phyloP scores from a whole-genome alignment of 2,329 filamentous ascomycete species.

The Penicillium aurantiogriseum region DNA sequence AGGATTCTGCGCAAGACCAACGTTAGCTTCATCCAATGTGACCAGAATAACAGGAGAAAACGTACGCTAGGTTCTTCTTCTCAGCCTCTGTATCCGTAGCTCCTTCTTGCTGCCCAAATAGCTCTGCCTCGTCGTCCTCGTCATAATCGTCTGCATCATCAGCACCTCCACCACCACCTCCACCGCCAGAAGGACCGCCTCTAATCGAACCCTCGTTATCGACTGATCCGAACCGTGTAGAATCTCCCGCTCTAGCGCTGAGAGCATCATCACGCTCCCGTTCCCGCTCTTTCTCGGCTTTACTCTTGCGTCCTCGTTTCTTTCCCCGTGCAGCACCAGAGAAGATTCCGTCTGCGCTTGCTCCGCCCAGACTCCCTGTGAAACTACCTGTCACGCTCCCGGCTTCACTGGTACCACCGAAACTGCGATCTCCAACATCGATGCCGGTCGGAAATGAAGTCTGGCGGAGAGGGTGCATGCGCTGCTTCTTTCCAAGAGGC shows the following conservation, averaged over 20 bases:
- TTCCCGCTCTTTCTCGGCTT: conserved; percentile 39
- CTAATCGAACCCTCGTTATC: conserved; percentile 37
- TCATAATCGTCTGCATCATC: conserved; percentile 53
- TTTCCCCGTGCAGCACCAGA: conserved; percentile 28
- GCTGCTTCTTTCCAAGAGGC: conserved; percentile 32
- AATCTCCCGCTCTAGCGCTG: conserved; percentile 27
- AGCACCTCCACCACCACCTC: conserved; percentile 44
- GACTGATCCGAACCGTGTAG: conserved; percentile 31
- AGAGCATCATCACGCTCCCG: conserved; percentile 33
- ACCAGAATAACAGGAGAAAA: conserved; percentile 14
- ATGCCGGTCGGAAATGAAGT: conserved; percentile 45
- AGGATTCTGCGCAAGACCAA: conserved; percentile 35
- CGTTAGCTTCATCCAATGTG: conserved; percentile 7
- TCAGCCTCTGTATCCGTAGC: conserved; percentile 51
- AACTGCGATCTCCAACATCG: conserved; percentile 32
- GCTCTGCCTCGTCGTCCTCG: conserved; percentile 48
- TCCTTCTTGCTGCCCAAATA: conserved; percentile 46
- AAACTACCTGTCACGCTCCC: conserved; percentile 45
- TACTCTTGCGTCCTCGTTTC: conserved; percentile 41
- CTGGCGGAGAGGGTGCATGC: conserved; percentile 49
- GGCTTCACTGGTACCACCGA: conserved; percentile 38
- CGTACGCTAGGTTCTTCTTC: conserved; percentile 52
- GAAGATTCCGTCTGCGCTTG: conserved; percentile 37
- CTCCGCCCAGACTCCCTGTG: conserved; percentile 42
- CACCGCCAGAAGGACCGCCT: conserved; percentile 24